Base-by-base conservation (phyloP, 164 flowering plant genomes). In the Stephania japonica region DNA sequence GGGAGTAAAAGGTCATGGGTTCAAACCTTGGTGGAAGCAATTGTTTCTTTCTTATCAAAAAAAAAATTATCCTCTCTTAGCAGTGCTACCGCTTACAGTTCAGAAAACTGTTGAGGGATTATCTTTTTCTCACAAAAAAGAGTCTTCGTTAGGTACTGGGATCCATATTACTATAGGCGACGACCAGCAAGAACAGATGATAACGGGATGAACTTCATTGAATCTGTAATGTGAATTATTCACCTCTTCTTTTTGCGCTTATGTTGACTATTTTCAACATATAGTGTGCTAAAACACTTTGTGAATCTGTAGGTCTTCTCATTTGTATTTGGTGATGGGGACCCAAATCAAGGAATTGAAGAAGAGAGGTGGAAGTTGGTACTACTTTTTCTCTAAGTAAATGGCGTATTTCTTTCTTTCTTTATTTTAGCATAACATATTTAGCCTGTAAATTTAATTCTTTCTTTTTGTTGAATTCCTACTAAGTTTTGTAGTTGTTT, bases 281-380 rank as follows among this genome's bases (percentile, higher is more conserved):
- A 50, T 50, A 25, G 44, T 59, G 19, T 65, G 13, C 23, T 49
- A 24, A 61, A 41, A 59, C 21, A 24, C 64, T 59, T n/a, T 42
- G 65, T 47, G 27, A 68, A 50, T 77, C 47, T 83, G 75, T 81
- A 96, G 99, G 89, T 92, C 73, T 96, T 96, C 81, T 96, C 99
- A 53, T 91, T 93, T 82, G 99, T 93, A 13, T 96, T 96, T 83
- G 99, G 99, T 27, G 99, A 96, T 75, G 99, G 98, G 73, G 98
- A 96, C 86, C 99, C 99, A 71, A 96, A 96, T 83, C 88, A 90
- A 89, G 99, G 97, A 81, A 90, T 91, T 75, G 98, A 96, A 90
- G 99, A 96, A 83, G 86, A 91, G 82, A 90, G 99, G 84, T 96
- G 99, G 99, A 91, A 93, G 89, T 82, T 90, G 97, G 99, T 96